Evolutionary conservation across 352 stramenopile genomes (phyloP).

Genomic region (Pythium inflatum): DNA sequence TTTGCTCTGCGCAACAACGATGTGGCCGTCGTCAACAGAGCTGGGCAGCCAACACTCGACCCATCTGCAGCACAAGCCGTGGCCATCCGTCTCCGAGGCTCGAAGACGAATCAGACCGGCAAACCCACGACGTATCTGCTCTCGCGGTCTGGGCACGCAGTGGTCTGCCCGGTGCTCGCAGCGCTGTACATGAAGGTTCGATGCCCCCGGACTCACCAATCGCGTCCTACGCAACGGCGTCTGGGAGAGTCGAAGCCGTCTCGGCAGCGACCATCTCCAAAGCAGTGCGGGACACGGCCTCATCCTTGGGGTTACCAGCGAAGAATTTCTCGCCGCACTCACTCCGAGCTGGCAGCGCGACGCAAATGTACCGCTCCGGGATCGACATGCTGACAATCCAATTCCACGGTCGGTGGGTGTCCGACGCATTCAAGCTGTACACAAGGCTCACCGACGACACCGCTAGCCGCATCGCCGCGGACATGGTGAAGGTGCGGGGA

Average conservation of each 20-base stretch:
- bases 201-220: no score
- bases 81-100: not conserved
- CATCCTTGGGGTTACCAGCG: no score
- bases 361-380: slow-evolving; percentile 8
- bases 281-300: no score
- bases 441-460: slow-evolving; percentile 6
- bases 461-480: not conserved
- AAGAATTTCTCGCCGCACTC: no score
- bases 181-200: not conserved
- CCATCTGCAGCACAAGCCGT: no score
- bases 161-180: slow-evolving; percentile 5
- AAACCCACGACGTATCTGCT: not conserved
- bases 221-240: no score
- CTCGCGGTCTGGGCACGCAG: not conserved
- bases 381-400: slow-evolving; percentile 9
- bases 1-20: slow-evolving; percentile 4
- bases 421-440: slow-evolving; percentile 45
- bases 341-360: slow-evolving; percentile 3
- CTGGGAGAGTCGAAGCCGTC: no score
- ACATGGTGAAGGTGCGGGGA: no score
- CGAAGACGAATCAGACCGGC: slow-evolving; percentile 10
- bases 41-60: no score
- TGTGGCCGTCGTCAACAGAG: slow-evolving; percentile 10
- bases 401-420: slow-evolving; percentile 33
- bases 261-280: no score